phyloP scores from a whole-genome alignment of 768 basidiomycete species.

The Xerocomellus intermedius region DNA sequence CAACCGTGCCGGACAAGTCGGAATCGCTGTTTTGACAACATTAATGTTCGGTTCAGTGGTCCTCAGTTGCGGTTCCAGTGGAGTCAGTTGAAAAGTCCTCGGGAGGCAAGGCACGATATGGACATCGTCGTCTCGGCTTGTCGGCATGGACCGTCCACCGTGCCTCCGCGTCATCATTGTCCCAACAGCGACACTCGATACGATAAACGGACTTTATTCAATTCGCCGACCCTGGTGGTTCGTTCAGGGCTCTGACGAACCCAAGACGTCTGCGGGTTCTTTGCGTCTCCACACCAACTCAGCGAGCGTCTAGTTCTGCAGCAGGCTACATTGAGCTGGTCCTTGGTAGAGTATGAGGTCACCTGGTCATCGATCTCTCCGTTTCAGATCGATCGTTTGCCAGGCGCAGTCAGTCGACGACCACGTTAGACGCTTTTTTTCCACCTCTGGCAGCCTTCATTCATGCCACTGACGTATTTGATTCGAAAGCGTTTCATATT shows the following conservation, averaged over 20 bases:
- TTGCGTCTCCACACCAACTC: background rate
- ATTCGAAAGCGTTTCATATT: slow-evolving; percentile 21
- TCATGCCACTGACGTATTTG: slow-evolving; percentile 21
- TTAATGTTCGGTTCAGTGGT: background rate
- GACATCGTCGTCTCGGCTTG: slow-evolving; percentile 1
- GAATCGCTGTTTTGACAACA: slow-evolving; percentile 2
- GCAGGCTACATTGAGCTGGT: background rate
- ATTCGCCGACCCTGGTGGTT: slow-evolving; percentile 15
- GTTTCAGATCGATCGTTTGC: slow-evolving; percentile 13
- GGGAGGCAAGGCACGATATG: background rate
- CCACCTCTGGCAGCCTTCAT: slow-evolving; percentile 3
- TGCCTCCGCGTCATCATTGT: background rate
- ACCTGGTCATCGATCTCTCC: slow-evolving; percentile 3
- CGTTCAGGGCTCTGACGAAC: slow-evolving; percentile 2
- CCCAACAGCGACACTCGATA: slow-evolving; percentile 1
- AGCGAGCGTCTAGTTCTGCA: background rate
- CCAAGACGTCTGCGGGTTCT: slow-evolving; percentile 1
- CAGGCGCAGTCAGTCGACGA: slow-evolving; percentile 7
- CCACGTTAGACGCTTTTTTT: slow-evolving; percentile 11
- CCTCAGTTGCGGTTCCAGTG: slow-evolving; percentile 12
- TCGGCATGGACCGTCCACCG: slow-evolving; percentile 10
- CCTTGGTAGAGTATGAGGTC: slow-evolving; percentile 1
- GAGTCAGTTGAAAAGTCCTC: background rate
- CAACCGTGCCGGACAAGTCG: slow-evolving; percentile 3
- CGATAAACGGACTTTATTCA: slow-evolving; percentile 17